phyloP scores from a whole-genome alignment of 2,329 filamentous ascomycete genomes.

The Botryotinia globosa region DNA sequence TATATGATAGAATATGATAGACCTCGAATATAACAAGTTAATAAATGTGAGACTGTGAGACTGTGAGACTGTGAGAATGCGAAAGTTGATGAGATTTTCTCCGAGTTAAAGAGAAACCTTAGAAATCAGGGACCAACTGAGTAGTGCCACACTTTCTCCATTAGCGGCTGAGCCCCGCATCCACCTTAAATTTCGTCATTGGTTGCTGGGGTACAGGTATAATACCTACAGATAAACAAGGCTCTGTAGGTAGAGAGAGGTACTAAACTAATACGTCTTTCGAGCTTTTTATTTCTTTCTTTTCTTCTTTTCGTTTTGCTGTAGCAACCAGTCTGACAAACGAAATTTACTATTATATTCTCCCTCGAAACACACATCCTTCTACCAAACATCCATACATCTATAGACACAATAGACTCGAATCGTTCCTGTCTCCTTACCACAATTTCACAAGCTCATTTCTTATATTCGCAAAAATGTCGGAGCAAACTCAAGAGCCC shows the following conservation, averaged over 20 bases:
- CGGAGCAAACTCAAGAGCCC: conserved; percentile 25
- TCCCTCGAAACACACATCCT: too few species aligned
- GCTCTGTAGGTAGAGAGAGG: too few species aligned
- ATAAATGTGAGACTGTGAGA: neutral
- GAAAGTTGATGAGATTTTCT: too few species aligned
- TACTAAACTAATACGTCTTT: neutral
- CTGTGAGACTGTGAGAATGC: neutral
- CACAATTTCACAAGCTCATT: neutral
- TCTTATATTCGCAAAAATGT: conserved; percentile 19
- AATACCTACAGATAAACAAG: neutral
- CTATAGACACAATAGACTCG: neutral
- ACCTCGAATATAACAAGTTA: neutral
- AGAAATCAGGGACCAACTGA: neutral
- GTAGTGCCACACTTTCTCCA: neutral
- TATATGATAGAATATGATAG: neutral
- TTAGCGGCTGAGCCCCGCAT: conserved; percentile 5
- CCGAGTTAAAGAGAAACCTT: too few species aligned
- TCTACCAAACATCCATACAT: neutral
- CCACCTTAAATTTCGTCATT: neutral
- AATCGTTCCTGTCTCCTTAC: neutral
- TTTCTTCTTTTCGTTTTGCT: neutral
- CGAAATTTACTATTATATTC: neutral
- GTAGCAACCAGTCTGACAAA: neutral
- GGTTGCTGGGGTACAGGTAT: neutral
- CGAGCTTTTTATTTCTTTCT: neutral